Percentiles rank a stretch among this genome's conserved stretches.
These are phyloP conservation scores for Hyaloscypha variabilis DNA, from an alignment of 495 filamentous ascomycete genomes.

Conservation along the genomic window DNA sequence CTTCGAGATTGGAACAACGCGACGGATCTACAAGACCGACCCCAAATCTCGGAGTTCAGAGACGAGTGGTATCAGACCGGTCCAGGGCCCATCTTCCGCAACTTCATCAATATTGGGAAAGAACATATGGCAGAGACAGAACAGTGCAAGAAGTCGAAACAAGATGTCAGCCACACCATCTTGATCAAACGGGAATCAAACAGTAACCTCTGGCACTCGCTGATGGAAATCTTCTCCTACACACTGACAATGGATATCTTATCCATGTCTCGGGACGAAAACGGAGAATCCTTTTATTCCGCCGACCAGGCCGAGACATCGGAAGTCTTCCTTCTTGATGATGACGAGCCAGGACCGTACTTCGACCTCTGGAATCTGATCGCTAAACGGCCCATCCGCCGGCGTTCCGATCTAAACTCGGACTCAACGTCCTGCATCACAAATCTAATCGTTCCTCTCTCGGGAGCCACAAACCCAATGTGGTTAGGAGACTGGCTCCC, in stretches of 20 bases:
- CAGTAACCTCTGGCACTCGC: conserved; percentile 14
- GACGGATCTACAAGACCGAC: background rate
- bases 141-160: background rate
- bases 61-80: conserved; percentile 9
- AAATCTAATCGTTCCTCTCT: conserved; percentile 11
- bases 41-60: background rate
- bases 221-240: conserved; percentile 13
- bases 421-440: background rate
- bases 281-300: background rate
- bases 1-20: conserved; percentile 2
- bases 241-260: conserved; percentile 13
- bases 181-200: conserved; percentile 6
- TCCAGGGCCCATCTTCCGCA: background rate
- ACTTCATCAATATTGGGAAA: background rate
- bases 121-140: background rate
- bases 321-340: conserved; percentile 11
- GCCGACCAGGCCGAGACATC: background rate
- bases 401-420: background rate
- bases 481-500: conserved; percentile 11
- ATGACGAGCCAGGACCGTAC: background rate
- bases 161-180: background rate
- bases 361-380: conserved; percentile 12
- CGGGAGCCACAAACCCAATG: conserved; percentile 11
- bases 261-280: background rate
- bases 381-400: background rate